These are phyloP conservation scores for Nicotiana undulata DNA, from an alignment of 257 asterid genomes.

Conservation along the genomic window DNA sequence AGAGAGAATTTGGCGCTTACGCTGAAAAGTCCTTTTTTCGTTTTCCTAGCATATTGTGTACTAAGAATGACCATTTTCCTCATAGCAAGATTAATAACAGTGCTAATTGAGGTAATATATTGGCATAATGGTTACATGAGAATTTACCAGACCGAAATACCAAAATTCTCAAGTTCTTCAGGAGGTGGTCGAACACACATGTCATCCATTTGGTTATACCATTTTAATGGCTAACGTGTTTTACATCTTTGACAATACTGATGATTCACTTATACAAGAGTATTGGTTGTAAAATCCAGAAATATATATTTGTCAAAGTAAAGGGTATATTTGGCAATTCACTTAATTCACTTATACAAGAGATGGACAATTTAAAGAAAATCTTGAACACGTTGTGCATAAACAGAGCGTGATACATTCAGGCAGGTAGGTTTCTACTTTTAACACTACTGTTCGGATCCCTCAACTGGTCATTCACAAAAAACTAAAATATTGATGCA, in stretches of 20 bases:
- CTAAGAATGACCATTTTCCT: slow-evolving; percentile 92
- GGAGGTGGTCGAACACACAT: slow-evolving; percentile 92
- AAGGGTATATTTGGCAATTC: not conserved
- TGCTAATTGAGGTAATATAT: slow-evolving; percentile 90
- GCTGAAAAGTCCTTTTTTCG: no score
- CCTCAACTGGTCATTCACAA: slow-evolving; percentile 93
- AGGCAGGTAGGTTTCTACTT: slow-evolving; percentile 85
- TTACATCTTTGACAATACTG: no score
- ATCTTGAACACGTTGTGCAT: slow-evolving; percentile 80
- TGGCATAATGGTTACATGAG: slow-evolving; percentile 85
- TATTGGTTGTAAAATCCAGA: no score
- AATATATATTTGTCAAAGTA: not conserved
- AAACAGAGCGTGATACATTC: slow-evolving; percentile 87
- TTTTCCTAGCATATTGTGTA: no score
- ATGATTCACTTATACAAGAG: no score
- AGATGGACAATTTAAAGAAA: not conserved
- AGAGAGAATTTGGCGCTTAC: no score
- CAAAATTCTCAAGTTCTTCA: slow-evolving; percentile 78
- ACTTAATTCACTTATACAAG: not conserved
- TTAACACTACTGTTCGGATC: slow-evolving; percentile 74
- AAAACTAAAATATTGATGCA: slow-evolving; percentile 36
- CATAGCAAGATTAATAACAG: slow-evolving; percentile 76
- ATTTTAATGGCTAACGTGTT: not conserved
- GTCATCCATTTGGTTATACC: slow-evolving; percentile 30
- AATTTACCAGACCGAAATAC: slow-evolving; percentile 92